Evolutionary conservation across 345 rosid species (phyloP).

Genomic region (Hevea brasiliensis): DNA sequence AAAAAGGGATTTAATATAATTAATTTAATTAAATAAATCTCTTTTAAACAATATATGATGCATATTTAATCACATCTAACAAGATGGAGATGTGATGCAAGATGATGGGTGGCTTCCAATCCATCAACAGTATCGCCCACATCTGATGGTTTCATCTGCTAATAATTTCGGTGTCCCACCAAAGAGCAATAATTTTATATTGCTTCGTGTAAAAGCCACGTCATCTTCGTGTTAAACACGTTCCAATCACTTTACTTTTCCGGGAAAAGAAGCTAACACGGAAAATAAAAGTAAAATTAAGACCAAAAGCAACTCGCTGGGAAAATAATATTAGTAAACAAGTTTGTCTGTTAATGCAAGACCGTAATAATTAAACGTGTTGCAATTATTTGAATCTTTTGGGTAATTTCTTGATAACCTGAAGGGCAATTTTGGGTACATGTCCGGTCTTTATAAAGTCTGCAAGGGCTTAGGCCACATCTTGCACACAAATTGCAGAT

Average conservation of each 20-base stretch:
- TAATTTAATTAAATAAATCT: too few relatives aligned
- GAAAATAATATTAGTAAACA: background rate
- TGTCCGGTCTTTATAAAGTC: conserved; percentile 7
- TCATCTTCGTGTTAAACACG: conserved; percentile 13
- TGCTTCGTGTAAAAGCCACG: conserved; percentile 42
- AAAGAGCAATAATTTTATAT: conserved; percentile 21
- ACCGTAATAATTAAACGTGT: conserved; percentile 32
- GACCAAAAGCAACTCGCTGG: background rate
- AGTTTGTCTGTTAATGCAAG: too few relatives aligned
- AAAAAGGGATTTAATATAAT: too few relatives aligned
- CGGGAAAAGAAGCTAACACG: conserved; percentile 24
- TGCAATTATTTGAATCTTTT: background rate
- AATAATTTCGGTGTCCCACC: background rate
- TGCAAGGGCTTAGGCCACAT: background rate
- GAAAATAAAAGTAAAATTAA: conserved; percentile 23
- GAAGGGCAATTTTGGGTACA: conserved; percentile 28
- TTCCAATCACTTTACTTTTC: conserved; percentile 28
- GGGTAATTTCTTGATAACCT: background rate
- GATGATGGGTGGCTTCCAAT: too few relatives aligned
- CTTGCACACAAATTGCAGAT: conserved; percentile 2
- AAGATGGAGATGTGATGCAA: too few relatives aligned
- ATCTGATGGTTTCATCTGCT: background rate
- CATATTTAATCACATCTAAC: too few relatives aligned
- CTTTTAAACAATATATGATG: too few relatives aligned
- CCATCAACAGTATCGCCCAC: background rate